Percentiles rank a stretch among this genome's conserved stretches.
phyloP scores from a whole-genome alignment of 164 flowering plant genomes.

The Macadamia integrifolia region DNA sequence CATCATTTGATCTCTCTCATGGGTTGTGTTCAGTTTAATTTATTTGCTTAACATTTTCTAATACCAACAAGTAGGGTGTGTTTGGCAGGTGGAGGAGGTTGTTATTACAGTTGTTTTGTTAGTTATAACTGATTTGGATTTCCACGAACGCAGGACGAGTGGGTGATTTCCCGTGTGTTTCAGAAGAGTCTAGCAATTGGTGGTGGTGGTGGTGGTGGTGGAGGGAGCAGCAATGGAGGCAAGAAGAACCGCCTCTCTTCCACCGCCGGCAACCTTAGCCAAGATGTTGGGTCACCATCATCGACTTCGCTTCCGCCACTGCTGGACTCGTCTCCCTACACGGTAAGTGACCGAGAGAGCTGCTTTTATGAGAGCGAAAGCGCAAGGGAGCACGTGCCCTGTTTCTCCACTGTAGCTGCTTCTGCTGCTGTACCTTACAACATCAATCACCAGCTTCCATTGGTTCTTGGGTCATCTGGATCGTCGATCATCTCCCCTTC shows the following conservation, averaged over 20 bases:
- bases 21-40: no score
- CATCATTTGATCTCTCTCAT: background rate
- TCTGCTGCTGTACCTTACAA: conserved; percentile 6
- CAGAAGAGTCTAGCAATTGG: conserved; percentile 27
- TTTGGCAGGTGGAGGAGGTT: no score
- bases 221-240: conserved; percentile 6
- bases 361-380: conserved; percentile 39
- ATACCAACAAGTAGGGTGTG: no score
- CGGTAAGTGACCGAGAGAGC: conserved; percentile 18
- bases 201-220: background rate
- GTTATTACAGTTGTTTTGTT: background rate
- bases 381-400: conserved; percentile 86
- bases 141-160: conserved; percentile 53
- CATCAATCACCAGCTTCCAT: conserved; percentile 10
- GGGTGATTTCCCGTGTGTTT: conserved; percentile 86
- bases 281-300: conserved; percentile 19
- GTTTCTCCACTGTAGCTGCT: conserved; percentile 77
- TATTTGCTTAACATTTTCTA: no score
- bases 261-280: background rate
- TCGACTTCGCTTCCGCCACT: conserved; percentile 26
- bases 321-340: conserved; percentile 18
- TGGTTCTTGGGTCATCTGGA: conserved; percentile 6
- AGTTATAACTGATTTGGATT: background rate
- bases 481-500: conserved; percentile 14
- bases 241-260: conserved; percentile 15